These are phyloP conservation scores for Podospora australis DNA, from an alignment of 495 filamentous ascomycete species.

Conservation along the genomic window DNA sequence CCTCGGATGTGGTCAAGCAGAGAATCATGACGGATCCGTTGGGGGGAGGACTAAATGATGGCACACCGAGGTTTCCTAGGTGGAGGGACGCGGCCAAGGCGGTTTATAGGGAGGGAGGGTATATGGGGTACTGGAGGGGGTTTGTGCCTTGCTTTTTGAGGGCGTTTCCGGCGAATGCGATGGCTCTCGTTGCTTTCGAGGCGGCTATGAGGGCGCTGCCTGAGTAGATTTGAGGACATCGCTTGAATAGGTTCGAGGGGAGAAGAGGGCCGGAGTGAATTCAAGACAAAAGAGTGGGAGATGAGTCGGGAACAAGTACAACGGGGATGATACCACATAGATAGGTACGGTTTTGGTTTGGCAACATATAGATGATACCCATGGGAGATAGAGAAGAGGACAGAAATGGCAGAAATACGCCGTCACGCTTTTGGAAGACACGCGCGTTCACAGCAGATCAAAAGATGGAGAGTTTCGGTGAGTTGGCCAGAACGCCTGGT, in stretches of 20 bases:
- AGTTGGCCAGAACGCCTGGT: conserved; percentile 15
- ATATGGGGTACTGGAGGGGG: conserved; percentile 82
- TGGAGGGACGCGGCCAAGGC: conserved; percentile 78
- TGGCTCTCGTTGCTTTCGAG: conserved; percentile 90
- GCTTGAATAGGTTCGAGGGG: not conserved
- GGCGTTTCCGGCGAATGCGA: conserved; percentile 94
- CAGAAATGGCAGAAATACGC: not conserved
- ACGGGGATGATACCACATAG: not conserved
- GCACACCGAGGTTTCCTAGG: conserved; percentile 57
- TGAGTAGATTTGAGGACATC: too few relatives aligned
- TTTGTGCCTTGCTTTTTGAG: conserved; percentile 89
- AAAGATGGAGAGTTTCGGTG: not conserved
- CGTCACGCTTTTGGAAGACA: not conserved
- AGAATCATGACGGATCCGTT: conserved; percentile 94
- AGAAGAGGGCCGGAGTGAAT: not conserved
- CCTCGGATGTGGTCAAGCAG: conserved; percentile 93
- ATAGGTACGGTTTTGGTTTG: not conserved
- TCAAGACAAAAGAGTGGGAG: not conserved
- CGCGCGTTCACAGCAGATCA: not conserved
- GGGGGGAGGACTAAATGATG: conserved; percentile 61
- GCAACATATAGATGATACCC: conserved; percentile 8
- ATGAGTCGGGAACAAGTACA: not conserved
- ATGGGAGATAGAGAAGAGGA: not conserved
- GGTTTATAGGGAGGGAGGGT: conserved; percentile 68
- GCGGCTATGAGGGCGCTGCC: conserved; percentile 79